phyloP scores from a whole-genome alignment of 306 rosid species.

The Bauhinia variegata region DNA sequence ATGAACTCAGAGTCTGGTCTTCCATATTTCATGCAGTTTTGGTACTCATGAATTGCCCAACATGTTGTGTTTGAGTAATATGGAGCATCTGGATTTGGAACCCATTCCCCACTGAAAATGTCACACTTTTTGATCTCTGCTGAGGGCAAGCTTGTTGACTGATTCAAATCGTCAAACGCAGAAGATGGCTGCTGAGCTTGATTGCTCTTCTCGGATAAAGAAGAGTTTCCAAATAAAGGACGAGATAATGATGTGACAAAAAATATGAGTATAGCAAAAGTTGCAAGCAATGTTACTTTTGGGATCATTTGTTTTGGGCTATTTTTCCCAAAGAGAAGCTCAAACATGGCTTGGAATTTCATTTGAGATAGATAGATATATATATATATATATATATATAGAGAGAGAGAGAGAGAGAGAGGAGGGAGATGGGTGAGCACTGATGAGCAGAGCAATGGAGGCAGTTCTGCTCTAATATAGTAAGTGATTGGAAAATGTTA shows the following conservation, averaged over 20 bases:
- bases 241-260: constrained; percentile 51
- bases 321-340: constrained; percentile 56
- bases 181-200: constrained; percentile 29
- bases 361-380: constrained; percentile 45
- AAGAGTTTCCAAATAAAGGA: constrained; percentile 47
- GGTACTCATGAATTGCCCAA: constrained; percentile 90
- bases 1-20: constrained; percentile 74
- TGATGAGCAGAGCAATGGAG: background rate
- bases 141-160: constrained; percentile 41
- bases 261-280: constrained; percentile 55
- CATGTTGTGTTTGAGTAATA: constrained; percentile 76
- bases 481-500: no score
- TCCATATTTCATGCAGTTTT: constrained; percentile 86
- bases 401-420: constrained; percentile 29
- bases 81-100: constrained; percentile 77
- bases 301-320: constrained; percentile 51
- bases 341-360: constrained; percentile 56
- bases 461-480: constrained; percentile 30
- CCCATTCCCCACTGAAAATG: constrained; percentile 81
- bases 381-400: no score
- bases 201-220: constrained; percentile 33
- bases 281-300: constrained; percentile 50
- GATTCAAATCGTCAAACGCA: constrained; percentile 41
- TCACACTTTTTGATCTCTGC: constrained; percentile 57
- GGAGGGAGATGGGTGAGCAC: constrained; percentile 8